A percentile compares a stretch with the other conserved stretches of the same genome.
Evolutionary conservation across 495 filamentous ascomycete genomes (phyloP).

Genomic region (Daldinia decipiens): DNA sequence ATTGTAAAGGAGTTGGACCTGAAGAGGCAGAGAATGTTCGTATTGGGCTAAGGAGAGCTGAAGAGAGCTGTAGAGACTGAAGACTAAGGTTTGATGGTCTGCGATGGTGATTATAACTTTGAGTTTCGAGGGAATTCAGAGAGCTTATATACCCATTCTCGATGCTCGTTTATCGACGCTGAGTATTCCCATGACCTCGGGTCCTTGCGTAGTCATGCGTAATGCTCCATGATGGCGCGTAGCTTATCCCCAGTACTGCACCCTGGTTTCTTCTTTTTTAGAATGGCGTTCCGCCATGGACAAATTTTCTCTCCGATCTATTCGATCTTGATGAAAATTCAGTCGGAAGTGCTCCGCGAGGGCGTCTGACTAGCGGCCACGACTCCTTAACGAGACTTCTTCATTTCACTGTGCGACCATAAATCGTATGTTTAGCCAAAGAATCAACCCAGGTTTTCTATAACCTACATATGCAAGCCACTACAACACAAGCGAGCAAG

Average conservation of each 20-base stretch:
- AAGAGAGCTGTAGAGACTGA: slow-evolving; percentile 26
- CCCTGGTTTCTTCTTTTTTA: slow-evolving; percentile 18
- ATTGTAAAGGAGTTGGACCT: slow-evolving; percentile 11
- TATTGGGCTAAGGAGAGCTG: slow-evolving; percentile 6
- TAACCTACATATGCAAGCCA: slow-evolving; percentile 29
- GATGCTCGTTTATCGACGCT: background rate
- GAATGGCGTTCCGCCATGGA: slow-evolving; percentile 26
- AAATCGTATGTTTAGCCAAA: slow-evolving; percentile 28
- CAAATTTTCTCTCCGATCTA: slow-evolving; percentile 11
- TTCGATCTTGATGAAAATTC: slow-evolving; percentile 28
- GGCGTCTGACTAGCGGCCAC: slow-evolving; percentile 12
- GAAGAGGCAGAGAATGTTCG: slow-evolving; percentile 9
- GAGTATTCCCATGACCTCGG: background rate
- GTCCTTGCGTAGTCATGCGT: slow-evolving; percentile 17
- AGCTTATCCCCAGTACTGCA: slow-evolving; percentile 10
- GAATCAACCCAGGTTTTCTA: slow-evolving; percentile 23
- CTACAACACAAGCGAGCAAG: slow-evolving; percentile 4
- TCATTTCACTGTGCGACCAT: slow-evolving; percentile 29
- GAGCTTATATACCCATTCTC: slow-evolving; percentile 26
- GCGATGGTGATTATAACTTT: slow-evolving; percentile 10
- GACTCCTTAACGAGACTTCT: slow-evolving; percentile 14
- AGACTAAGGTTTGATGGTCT: slow-evolving; percentile 25
- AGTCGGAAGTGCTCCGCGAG: slow-evolving; percentile 1
- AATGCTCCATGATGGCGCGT: slow-evolving; percentile 1
- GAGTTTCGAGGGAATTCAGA: slow-evolving; percentile 11